phyloP scores from a whole-genome alignment of 768 basidiomycete genomes.

The Coprinopsis marcescibilis region DNA sequence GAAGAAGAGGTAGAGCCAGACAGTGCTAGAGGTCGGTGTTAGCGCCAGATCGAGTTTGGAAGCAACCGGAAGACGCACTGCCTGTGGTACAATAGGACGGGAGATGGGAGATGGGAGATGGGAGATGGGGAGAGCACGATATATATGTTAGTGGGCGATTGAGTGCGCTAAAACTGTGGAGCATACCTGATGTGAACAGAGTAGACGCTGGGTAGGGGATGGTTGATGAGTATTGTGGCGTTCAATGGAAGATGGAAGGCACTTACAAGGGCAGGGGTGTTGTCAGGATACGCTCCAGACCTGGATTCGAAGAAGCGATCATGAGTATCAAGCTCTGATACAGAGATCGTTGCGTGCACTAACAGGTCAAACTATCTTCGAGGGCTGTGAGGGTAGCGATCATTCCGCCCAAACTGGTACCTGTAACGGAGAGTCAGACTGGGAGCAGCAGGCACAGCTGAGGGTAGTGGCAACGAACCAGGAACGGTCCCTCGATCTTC shows the following conservation, averaged over 20 bases:
- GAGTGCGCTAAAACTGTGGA: background rate
- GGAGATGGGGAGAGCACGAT: background rate
- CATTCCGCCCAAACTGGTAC: constrained; percentile 46
- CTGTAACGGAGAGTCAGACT: constrained; percentile 21
- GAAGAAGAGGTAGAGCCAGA: constrained; percentile 72
- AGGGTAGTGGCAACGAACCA: constrained; percentile 33
- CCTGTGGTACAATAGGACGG: constrained; percentile 13
- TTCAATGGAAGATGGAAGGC: background rate
- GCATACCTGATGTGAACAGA: constrained; percentile 54
- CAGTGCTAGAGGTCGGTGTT: constrained; percentile 34
- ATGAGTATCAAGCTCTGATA: background rate
- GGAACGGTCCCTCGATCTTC: constrained; percentile 57
- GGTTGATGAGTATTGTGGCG: background rate
- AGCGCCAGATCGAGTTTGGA: background rate
- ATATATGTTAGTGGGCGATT: background rate
- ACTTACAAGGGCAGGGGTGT: constrained; percentile 64
- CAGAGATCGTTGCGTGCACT: constrained; percentile 8
- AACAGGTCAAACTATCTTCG: constrained; percentile 49
- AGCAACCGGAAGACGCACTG: constrained; percentile 23
- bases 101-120: background rate
- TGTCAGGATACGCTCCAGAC: constrained; percentile 54
- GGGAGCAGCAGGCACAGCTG: constrained; percentile 1
- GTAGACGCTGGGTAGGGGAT: constrained; percentile 41
- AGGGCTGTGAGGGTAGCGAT: constrained; percentile 42
- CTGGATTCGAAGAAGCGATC: constrained; percentile 22